phyloP scores from a whole-genome alignment of 805 yeast species.

The Kodamaea kaohsiungensis region DNA sequence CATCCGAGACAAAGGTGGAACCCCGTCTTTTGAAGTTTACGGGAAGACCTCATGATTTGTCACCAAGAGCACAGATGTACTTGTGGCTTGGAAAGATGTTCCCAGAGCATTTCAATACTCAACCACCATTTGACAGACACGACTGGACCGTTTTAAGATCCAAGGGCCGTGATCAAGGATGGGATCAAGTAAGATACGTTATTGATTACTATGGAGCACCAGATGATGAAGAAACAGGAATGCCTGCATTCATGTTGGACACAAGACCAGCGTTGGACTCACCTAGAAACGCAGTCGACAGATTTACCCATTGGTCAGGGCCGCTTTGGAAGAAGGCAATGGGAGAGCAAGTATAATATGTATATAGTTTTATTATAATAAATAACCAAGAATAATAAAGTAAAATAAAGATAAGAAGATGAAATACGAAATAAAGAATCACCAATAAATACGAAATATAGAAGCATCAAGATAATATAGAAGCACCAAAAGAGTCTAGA shows the following conservation, averaged over 20 bases:
- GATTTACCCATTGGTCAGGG: slow-evolving; percentile 65
- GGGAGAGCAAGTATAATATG: slow-evolving; percentile 42
- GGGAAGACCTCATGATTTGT: slow-evolving; percentile 85
- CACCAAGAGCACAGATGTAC: slow-evolving; percentile 81
- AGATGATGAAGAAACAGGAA: slow-evolving; percentile 79
- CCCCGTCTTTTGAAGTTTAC: slow-evolving; percentile 86
- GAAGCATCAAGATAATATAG: too few relatives aligned
- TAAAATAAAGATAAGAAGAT: neutral
- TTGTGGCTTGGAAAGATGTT: slow-evolving; percentile 64
- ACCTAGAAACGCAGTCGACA: slow-evolving; percentile 60
- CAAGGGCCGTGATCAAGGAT: slow-evolving; percentile 43
- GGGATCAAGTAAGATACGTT: slow-evolving; percentile 83
- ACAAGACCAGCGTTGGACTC: slow-evolving; percentile 93
- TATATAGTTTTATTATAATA: neutral
- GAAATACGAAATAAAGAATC: too few relatives aligned
- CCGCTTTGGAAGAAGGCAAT: slow-evolving; percentile 72
- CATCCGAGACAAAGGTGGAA: slow-evolving; percentile 50
- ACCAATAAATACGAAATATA: too few relatives aligned
- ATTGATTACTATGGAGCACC: slow-evolving; percentile 97
- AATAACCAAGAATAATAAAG: neutral
- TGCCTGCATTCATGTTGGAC: slow-evolving; percentile 90
- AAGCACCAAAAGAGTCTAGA: too few relatives aligned
- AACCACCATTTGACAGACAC: slow-evolving; percentile 96
- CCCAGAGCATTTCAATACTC: slow-evolving; percentile 70
- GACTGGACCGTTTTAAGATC: slow-evolving; percentile 95